These are phyloP conservation scores for Dionaea muscipula DNA, from an alignment of 179 eudicot genomes.

Conservation along the genomic window DNA sequence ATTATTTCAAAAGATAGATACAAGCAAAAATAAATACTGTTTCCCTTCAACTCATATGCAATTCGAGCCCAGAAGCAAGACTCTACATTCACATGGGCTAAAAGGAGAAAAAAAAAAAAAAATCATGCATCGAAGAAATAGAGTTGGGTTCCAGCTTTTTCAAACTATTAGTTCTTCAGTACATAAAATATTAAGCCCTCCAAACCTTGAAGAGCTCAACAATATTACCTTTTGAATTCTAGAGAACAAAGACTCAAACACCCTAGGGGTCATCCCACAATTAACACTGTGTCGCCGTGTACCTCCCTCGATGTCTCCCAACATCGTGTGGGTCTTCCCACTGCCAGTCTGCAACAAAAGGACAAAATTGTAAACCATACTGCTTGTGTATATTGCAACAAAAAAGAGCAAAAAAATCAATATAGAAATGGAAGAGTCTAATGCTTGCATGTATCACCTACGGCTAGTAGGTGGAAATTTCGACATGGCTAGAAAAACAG, in stretches of 20 bases:
- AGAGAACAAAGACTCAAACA: slow-evolving; percentile 81
- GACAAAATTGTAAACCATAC: slow-evolving; percentile 1
- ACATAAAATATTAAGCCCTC: neutral
- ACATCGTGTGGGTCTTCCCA: slow-evolving; percentile 98
- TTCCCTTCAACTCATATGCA: too few relatives aligned
- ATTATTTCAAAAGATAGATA: too few relatives aligned
- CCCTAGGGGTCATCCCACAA: slow-evolving; percentile 98
- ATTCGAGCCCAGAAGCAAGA: too few relatives aligned
- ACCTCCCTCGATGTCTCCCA: slow-evolving; percentile 95
- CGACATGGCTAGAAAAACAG: neutral
- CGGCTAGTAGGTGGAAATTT: neutral
- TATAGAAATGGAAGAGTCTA: neutral
- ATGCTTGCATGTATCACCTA: too few relatives aligned
- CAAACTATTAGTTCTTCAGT: neutral
- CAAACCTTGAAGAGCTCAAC: too few relatives aligned
- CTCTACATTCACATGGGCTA: too few relatives aligned
- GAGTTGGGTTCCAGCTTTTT: neutral
- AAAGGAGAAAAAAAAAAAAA: too few relatives aligned
- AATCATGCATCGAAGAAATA: neutral
- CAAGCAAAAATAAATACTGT: too few relatives aligned
- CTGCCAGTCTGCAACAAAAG: slow-evolving; percentile 68
- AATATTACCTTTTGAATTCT: slow-evolving; percentile 80
- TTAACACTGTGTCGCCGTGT: slow-evolving; percentile 85
- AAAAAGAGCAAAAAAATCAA: neutral
- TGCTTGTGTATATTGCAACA: neutral